Evolutionary conservation across 2,329 filamentous ascomycete genomes (phyloP).

Genomic region (Drechmeria coniospora): DNA sequence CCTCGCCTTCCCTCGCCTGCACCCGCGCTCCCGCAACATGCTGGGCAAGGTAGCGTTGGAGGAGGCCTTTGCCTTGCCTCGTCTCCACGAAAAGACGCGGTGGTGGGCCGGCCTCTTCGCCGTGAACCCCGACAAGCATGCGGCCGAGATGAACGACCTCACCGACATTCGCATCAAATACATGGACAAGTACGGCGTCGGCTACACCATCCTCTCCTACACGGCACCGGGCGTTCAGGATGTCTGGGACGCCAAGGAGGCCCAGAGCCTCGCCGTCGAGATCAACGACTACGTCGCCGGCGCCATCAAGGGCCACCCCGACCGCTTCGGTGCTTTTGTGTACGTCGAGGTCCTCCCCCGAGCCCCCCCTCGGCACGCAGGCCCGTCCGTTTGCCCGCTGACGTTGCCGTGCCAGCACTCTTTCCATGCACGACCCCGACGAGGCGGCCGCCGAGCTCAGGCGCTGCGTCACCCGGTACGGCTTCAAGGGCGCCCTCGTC

Average conservation of each 20-base stretch:
- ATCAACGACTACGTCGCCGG: constrained; percentile 25
- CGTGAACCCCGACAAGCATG: constrained; percentile 41
- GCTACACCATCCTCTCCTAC: constrained; percentile 31
- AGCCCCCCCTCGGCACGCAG: background rate
- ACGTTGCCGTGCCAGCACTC: constrained; percentile 13
- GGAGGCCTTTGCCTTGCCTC: constrained; percentile 45
- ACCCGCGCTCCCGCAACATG: constrained; percentile 21
- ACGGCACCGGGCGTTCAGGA: constrained; percentile 33
- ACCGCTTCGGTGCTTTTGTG: constrained; percentile 32
- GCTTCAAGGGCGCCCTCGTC: constrained; percentile 48
- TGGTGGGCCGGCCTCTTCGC: constrained; percentile 49
- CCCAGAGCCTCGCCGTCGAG: constrained; percentile 24
- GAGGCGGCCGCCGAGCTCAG: constrained; percentile 33
- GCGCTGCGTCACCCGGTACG: constrained; percentile 37
- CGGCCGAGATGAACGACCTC: constrained; percentile 33
- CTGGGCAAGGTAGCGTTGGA: constrained; percentile 46
- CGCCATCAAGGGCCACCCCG: constrained; percentile 20
- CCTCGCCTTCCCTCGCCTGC: too few species aligned
- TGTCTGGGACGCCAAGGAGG: constrained; percentile 23
- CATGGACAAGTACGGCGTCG: constrained; percentile 30
- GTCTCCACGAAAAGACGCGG: constrained; percentile 39
- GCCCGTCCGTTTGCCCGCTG: background rate
- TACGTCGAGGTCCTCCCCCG: constrained; percentile 10
- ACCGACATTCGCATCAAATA: constrained; percentile 24
- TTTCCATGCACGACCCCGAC: constrained; percentile 37